Evolutionary conservation across 139 green algal genomes (phyloP).

Genomic region (Coelastrella sp.): DNA sequence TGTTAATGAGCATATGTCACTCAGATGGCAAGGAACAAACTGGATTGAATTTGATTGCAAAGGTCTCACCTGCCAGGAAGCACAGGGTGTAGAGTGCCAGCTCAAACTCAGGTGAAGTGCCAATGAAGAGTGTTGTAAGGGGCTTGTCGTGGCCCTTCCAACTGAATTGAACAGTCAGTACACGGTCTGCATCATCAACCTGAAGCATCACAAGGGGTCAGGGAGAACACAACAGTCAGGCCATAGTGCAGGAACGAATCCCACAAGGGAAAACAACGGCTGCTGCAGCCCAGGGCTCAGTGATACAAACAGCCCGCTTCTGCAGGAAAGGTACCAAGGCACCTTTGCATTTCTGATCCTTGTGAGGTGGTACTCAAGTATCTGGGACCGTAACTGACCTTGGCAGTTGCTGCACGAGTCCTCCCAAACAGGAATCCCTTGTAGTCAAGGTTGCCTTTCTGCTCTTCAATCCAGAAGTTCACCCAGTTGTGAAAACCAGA

Average conservation of each 20-base stretch:
- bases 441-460: conserved; percentile 68
- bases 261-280: too few relatives aligned
- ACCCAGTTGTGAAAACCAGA: conserved; percentile 85
- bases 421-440: conserved; percentile 55
- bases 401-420: conserved; percentile 13
- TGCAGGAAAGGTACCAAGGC: not conserved
- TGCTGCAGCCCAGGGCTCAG: too few relatives aligned
- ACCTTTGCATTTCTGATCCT: not conserved
- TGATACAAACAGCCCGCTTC: too few relatives aligned
- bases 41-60: conserved; percentile 47
- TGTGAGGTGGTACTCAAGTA: not conserved
- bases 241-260: not conserved
- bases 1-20: not conserved
- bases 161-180: conserved; percentile 61
- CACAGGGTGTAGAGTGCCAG: conserved; percentile 82
- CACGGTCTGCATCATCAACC: conserved; percentile 63
- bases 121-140: conserved; percentile 76
- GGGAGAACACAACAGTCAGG: not conserved
- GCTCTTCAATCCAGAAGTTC: conserved; percentile 64
- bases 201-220: conserved; percentile 1
- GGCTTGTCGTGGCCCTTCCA: conserved; percentile 72
- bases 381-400: not conserved
- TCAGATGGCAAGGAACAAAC: not conserved
- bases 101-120: conserved; percentile 85
- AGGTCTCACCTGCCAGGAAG: conserved; percentile 67